Conservation (phyloP, 129 eudicot genomes). For the Scalesia atractyloides region DNA sequence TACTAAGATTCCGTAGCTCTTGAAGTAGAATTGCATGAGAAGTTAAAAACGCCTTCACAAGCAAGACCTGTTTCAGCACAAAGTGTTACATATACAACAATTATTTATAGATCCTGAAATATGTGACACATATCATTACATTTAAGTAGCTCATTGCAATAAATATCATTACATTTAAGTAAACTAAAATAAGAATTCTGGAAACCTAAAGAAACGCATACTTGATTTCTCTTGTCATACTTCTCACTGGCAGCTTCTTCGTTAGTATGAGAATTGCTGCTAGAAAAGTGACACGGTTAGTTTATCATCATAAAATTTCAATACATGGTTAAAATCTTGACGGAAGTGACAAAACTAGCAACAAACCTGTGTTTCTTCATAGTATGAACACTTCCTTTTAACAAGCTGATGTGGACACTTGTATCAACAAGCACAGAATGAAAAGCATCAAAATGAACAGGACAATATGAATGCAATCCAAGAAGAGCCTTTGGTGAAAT, state of each 20-base stretch:
- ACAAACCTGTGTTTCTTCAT: conserved; percentile 81
- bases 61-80: conserved; percentile 49
- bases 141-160: background rate
- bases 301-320: conserved; percentile 8
- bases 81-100: conserved; percentile 10
- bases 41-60: conserved; percentile 65
- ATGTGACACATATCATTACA: background rate
- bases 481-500: conserved; percentile 94
- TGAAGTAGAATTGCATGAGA: conserved; percentile 73
- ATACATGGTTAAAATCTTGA: background rate
- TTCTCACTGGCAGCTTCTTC: conserved; percentile 41
- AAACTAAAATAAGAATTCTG: background rate
- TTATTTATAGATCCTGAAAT: background rate
- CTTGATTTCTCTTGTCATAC: conserved; percentile 56
- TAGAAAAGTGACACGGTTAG: conserved; percentile 10
- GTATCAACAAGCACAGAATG: conserved; percentile 91
- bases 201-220: conserved; percentile 41
- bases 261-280: conserved; percentile 51
- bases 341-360: conserved; percentile 27
- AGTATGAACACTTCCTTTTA: conserved; percentile 64
- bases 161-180: background rate
- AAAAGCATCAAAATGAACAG: conserved; percentile 94
- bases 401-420: conserved; percentile 69
- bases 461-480: conserved; percentile 95
- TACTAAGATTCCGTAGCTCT: conserved; percentile 76